Evolutionary conservation across 345 rosid genomes (phyloP), one percentile per base, ranked within the genome.

Genomic region (Capsella bursapastoris): DNA sequence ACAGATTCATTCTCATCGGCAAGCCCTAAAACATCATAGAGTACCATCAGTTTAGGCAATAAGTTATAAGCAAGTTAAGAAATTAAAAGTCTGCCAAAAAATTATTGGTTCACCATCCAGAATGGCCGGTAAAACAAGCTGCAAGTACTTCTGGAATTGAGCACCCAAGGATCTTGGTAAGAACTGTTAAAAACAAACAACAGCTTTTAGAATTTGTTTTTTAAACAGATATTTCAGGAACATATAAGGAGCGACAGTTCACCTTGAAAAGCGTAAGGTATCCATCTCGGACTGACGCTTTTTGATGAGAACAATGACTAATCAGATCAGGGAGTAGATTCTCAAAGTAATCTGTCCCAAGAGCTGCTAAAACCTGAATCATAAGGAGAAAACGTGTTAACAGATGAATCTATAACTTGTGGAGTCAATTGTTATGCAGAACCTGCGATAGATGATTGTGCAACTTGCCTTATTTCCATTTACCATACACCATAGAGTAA

Each of bases 1-100:
- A 95, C 99, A 72, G 99, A 92, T 81, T 95, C 99, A 79, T 92
- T 95, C 86, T 95, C 99, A 86, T 95, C 98, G 15, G 98, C 98
- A 60, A 95, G 97, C 78, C 99, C 99, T 95, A 83, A 29, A 78
- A 58, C 48, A 64, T 57, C 34, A 61, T 47, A 57, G 69, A 1
- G 15, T 56, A 48, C 62, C 48, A 86, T 44, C 43, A 66, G 5
- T 61, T 62, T 69, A 53, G 43, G 37, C n/a, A 80, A 32, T 31
- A 47, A 50, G 27, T 50, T 60, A 50, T 69, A 43, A 80, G 57
- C 64, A 16, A 45, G 55, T 25, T 57, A 12, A 78, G 44, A 41
- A 32, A 15, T 50, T 59, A 64, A 62, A 65, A 59, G 59, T 73
- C 41, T 38, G 44, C 37, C 53, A 68, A 44, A 60, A 49, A 41